Percentiles rank a stretch among this genome's conserved stretches.
Evolutionary conservation across 257 asterid species (phyloP).

Genomic region (Phtheirospermum japonicum): DNA sequence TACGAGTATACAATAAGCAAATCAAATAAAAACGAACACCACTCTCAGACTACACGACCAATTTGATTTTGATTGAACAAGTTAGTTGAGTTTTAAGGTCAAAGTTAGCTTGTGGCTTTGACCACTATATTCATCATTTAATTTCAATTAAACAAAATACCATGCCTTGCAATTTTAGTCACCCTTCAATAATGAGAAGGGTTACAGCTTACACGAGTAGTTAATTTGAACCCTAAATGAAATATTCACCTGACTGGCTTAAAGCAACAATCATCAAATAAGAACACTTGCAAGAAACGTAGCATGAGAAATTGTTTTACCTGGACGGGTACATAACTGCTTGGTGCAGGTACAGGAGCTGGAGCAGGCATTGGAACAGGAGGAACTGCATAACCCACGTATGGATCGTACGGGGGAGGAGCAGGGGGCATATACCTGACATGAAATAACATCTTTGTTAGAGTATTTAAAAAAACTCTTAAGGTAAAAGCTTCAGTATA

Average conservation of each 20-base stretch:
- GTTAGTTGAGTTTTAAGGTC: too few relatives aligned
- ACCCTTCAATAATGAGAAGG: background rate
- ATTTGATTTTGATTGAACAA: too few relatives aligned
- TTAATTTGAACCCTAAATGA: background rate
- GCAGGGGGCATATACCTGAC: slow-evolving; percentile 91
- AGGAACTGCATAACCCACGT: slow-evolving; percentile 84
- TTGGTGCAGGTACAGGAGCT: slow-evolving; percentile 83
- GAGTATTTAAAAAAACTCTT: too few relatives aligned
- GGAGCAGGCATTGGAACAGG: slow-evolving; percentile 86
- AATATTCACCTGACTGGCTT: background rate
- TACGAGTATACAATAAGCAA: background rate
- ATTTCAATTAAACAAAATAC: background rate
- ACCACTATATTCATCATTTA: background rate
- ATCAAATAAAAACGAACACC: slow-evolving; percentile 1
- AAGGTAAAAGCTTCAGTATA: slow-evolving; percentile 12
- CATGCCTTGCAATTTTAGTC: background rate
- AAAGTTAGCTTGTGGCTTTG: background rate
- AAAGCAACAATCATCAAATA: slow-evolving; percentile 6
- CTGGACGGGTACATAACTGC: slow-evolving; percentile 95
- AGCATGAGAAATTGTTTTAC: slow-evolving; percentile 34
- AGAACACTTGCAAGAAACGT: slow-evolving; percentile 5
- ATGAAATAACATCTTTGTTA: slow-evolving; percentile 6
- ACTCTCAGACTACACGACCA: background rate
- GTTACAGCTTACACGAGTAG: background rate
- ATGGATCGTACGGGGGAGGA: slow-evolving; percentile 95